Base-by-base conservation (phyloP, 177 flowering plant species). In the Vitis hybrid region DNA sequence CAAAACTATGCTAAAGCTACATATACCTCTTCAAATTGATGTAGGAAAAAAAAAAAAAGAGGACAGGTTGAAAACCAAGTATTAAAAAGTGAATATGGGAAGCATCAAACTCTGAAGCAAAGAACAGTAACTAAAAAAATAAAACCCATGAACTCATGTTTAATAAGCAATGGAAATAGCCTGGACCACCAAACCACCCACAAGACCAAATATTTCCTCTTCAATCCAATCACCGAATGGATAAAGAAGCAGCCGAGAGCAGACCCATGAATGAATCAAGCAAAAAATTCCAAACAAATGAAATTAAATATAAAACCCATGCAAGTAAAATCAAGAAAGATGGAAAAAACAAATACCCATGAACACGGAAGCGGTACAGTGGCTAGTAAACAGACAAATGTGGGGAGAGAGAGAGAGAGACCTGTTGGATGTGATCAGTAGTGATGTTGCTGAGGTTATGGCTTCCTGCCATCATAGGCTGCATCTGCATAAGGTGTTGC, bases 401-500 rank as follows among this genome's bases (percentile, higher is more conserved):
- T 20, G 26, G 60, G 31, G 15, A 50, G 58, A 29, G 73, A 64
- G 60, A 64, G 60, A 45, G 55, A 22, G 14, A 52, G 69, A 64
- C 74, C 64, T 71, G 74, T 64, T 71, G 74, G 49, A 71, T 71
- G 29, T 71, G 74, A 64, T 71, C 62, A 64, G 68, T 64, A 56
- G 74, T 64, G 74, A 71, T 52, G 55, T 0, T 64, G 56, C 11
- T 64, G 68, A 66, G 55, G 60, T 9, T 18, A 52, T 70, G 51
- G 45, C 62, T 22, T 55, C 55, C 72, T 70, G 66, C 72, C 72
- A 69, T 69, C 56, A 60, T 49, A 53, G 52, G 72, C 63, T 69
- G 72, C 72, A 60, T 60, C 68, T 65, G 68, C 57, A 50, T 51
- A 16, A 52, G 22, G 22, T 65, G 68, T 19, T 65, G 59, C 55